A percentile compares a stretch with the other conserved stretches of the same genome.
Evolutionary conservation across 345 rosid species (phyloP).

Genomic region (Ceriops decandra): DNA sequence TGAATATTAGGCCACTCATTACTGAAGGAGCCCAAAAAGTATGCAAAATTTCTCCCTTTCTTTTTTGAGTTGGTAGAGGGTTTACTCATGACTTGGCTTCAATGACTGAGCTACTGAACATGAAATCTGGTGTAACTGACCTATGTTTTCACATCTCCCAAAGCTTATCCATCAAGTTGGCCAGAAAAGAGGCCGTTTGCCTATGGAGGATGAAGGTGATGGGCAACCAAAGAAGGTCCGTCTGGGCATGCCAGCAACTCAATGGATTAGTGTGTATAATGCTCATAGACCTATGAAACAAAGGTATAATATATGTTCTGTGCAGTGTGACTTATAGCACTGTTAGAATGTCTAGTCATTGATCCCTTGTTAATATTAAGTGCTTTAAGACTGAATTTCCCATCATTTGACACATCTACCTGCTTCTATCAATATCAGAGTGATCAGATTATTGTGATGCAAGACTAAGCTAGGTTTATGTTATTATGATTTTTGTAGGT

Average conservation of each 20-base stretch:
- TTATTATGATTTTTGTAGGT: conserved; percentile 41
- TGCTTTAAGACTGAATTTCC: not conserved
- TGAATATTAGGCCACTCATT: conserved; percentile 61
- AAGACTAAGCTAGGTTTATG: not conserved
- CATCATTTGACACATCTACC: not conserved
- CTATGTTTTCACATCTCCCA: not conserved
- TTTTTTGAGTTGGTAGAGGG: not conserved
- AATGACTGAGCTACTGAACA: not conserved
- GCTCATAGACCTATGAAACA: conserved; percentile 91
- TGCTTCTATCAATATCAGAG: not conserved
- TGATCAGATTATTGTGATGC: not conserved
- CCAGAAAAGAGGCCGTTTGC: conserved; percentile 66
- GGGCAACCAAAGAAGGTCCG: conserved; percentile 82
- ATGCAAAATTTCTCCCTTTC: conserved; percentile 10
- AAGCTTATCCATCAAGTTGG: conserved; percentile 50
- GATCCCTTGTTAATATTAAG: not conserved
- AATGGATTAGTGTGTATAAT: conserved; percentile 83
- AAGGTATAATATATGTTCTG: conserved; percentile 33
- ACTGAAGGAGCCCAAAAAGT: conserved; percentile 91
- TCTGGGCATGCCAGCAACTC: conserved; percentile 78
- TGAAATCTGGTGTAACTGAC: conserved; percentile 5
- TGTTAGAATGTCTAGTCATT: too few species aligned
- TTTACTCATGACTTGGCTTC: not conserved
- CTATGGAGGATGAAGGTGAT: conserved; percentile 69
- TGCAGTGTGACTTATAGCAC: not conserved